These are phyloP conservation scores for Phaseolus coccineus DNA, from an alignment of 331 rosid genomes.

Conservation along the genomic window DNA sequence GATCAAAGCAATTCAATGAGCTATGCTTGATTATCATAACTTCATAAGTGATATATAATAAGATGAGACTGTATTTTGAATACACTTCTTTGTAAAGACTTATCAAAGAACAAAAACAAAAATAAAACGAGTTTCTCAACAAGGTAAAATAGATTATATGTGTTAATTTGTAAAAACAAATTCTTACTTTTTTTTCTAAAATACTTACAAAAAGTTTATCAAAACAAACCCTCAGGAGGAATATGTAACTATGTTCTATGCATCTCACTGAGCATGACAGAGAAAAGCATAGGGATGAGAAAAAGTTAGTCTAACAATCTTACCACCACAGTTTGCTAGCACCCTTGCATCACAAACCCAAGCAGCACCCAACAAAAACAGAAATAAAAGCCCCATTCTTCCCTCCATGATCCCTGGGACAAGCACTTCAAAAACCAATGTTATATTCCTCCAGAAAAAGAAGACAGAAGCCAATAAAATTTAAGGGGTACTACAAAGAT, in stretches of 20 bases:
- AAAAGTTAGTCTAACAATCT: neutral
- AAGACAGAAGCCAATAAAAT: neutral
- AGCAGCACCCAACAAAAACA: slow-evolving; percentile 62
- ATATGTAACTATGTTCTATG: neutral
- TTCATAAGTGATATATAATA: neutral
- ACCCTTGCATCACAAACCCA: slow-evolving; percentile 72
- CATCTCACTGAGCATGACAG: neutral
- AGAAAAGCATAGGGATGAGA: neutral
- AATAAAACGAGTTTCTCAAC: no score
- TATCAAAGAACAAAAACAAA: no score
- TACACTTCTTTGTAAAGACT: no score
- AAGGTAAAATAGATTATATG: no score
- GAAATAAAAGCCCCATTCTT: slow-evolving; percentile 67
- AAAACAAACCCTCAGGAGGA: no score
- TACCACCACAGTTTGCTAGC: slow-evolving; percentile 33
- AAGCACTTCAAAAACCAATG: slow-evolving; percentile 25
- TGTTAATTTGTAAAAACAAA: no score
- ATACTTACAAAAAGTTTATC: no score
- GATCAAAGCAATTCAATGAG: neutral
- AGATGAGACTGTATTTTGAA: neutral
- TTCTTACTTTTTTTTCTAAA: no score
- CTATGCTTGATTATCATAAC: neutral
- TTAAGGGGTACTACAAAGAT: neutral
- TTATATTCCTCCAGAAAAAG: slow-evolving; percentile 1
- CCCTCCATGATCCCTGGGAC: slow-evolving; percentile 65